A percentile compares a stretch with the other conserved stretches of the same genome.
These are phyloP conservation scores for Scalesia atractyloides DNA, from an alignment of 129 eudicot genomes.

Conservation along the genomic window DNA sequence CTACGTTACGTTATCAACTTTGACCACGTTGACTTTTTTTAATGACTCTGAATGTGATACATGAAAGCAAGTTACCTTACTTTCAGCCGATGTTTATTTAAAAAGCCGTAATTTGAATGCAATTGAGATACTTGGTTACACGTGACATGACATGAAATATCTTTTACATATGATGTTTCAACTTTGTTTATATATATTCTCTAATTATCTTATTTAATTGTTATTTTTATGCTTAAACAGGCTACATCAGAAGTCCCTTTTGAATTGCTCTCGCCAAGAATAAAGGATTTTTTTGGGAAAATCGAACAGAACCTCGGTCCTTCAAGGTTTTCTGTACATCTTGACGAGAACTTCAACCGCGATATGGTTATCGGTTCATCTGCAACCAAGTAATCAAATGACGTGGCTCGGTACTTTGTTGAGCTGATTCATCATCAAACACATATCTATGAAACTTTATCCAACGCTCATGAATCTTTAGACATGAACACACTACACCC, in stretches of 20 bases:
- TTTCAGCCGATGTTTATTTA: background rate
- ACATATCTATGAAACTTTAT: slow-evolving; percentile 38
- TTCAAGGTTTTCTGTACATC: slow-evolving; percentile 53
- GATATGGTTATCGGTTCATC: slow-evolving; percentile 52
- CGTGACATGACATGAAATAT: slow-evolving; percentile 2
- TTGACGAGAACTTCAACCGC: slow-evolving; percentile 56
- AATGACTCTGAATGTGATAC: background rate
- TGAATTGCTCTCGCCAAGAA: slow-evolving; percentile 55
- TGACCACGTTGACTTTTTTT: background rate
- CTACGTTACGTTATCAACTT: slow-evolving; percentile 2
- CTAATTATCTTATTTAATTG: background rate
- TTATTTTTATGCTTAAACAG: slow-evolving; percentile 40
- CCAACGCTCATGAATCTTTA: slow-evolving; percentile 30
- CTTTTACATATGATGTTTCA: background rate
- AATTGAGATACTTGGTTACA: background rate
- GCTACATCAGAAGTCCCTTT: slow-evolving; percentile 78
- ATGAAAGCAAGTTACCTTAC: slow-evolving; percentile 3
- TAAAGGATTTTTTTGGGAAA: slow-evolving; percentile 67
- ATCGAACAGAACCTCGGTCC: slow-evolving; percentile 39
- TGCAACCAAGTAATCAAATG: slow-evolving; percentile 64
- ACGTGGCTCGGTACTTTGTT: slow-evolving; percentile 65
- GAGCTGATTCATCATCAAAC: slow-evolving; percentile 55
- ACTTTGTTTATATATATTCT: background rate
- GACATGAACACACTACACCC: slow-evolving; percentile 29
- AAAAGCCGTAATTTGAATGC: background rate